Base-by-base conservation (phyloP, 805 yeast species). In the Citeromyces matritensis region DNA sequence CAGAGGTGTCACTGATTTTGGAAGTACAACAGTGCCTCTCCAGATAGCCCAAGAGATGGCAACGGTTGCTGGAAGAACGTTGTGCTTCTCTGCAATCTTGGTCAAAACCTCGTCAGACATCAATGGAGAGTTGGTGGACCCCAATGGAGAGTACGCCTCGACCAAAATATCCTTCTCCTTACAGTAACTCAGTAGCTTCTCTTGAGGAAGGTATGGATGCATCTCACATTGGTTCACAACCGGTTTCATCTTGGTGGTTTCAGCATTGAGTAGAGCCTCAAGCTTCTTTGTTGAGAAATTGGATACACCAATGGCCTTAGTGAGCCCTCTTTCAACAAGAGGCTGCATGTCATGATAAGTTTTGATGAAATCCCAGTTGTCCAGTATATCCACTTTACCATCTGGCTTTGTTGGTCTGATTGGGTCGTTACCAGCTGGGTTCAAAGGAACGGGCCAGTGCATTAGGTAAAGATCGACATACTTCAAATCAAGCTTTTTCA, bases 61-160 rank as follows among this genome's bases (percentile, higher is more conserved):
- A 11, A 73, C 49, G 30, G 65, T 65, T 13, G 76, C 78, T 3
- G 74, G 62, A 4, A 58, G 39, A 26, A 55, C 61, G 9, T 44
- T 42, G 38, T 59, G 49, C 37, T 62, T 66, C 29, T 62, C 47
- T 10, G 74, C 73, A 33, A 74, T 44, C 8, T 53, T 53, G 2
- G 43, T 36, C 21, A 76, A 44, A 5, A 56, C 49, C 23, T 54
- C 57, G 39, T 72, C 61, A 23, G 53, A 48, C 38, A 72, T 51
- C 6, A 71, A 37, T 7, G 79, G 76, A 13, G 77, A 66, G 37
- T 64, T 65, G 5, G 58, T 55, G 14, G 78, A 65, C 9, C 85
- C 88, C 42, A 82, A 58, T 19, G 94, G 93, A 23, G 84, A 74
- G 56, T 80, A 83, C 8, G 91, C 93, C 49, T 78, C 80, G 30